A percentile compares a stretch with the other conserved stretches of the same genome.
Evolutionary conservation across 805 yeast species (phyloP).

Genomic region (Ogataea kodamae): DNA sequence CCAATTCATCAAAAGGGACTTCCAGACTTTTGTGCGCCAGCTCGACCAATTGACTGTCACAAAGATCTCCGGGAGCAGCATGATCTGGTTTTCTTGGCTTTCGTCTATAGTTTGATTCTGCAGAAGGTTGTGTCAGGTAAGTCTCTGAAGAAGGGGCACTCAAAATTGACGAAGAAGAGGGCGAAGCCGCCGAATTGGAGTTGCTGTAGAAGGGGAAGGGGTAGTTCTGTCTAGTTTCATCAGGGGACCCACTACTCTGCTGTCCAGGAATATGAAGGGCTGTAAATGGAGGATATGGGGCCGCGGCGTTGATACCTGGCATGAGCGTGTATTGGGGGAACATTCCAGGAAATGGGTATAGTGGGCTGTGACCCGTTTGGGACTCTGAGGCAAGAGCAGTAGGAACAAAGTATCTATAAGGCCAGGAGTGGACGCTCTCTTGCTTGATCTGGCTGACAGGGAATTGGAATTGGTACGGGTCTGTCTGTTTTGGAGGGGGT

Average conservation of each 20-base stretch:
- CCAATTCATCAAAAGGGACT: slow-evolving; percentile 36
- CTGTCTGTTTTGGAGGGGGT: slow-evolving; percentile 1
- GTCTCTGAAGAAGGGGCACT: slow-evolving; percentile 14
- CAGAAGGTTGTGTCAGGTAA: slow-evolving; percentile 4
- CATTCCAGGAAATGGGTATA: no score
- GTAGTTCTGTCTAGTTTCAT: slow-evolving; percentile 7
- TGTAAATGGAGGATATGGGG: slow-evolving; percentile 4
- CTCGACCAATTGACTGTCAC: slow-evolving; percentile 37
- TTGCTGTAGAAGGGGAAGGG: slow-evolving; percentile 8
- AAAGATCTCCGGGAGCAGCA: slow-evolving; percentile 33
- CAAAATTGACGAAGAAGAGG: slow-evolving; percentile 11
- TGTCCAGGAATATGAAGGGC: slow-evolving; percentile 6
- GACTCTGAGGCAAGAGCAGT: no score
- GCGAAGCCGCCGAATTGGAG: slow-evolving; percentile 7
- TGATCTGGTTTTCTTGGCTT: slow-evolving; percentile 33
- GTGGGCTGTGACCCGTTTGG: no score
- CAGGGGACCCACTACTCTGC: slow-evolving; percentile 5
- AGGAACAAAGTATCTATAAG: slow-evolving; percentile 9
- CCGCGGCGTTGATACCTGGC: slow-evolving; percentile 1
- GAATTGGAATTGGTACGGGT: slow-evolving; percentile 6
- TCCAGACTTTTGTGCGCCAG: slow-evolving; percentile 35
- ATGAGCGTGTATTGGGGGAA: slow-evolving; percentile 3
- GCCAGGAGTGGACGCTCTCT: slow-evolving; percentile 9
- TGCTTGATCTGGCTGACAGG: slow-evolving; percentile 14
- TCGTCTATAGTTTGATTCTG: slow-evolving; percentile 20